Conservation (phyloP, 768 basidiomycete genomes). For the Suillus paluster region DNA sequence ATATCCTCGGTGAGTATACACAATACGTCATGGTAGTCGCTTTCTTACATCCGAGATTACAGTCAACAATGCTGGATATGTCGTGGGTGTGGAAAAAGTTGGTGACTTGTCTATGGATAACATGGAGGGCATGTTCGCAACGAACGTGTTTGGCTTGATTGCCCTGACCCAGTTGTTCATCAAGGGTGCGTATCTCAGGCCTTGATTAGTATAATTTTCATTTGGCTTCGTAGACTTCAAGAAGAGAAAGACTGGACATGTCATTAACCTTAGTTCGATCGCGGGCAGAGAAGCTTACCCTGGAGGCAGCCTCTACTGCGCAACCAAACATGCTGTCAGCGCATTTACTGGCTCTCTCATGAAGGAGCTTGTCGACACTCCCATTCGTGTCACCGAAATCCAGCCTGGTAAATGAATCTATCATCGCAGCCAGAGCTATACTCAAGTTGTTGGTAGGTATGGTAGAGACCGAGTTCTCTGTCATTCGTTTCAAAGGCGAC, state of each 20-base stretch:
- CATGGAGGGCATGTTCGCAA: slow-evolving; percentile 82
- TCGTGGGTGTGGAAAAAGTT: slow-evolving; percentile 84
- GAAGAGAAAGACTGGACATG: slow-evolving; percentile 74
- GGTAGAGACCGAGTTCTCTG: slow-evolving; percentile 93
- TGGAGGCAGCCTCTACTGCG: slow-evolving; percentile 92
- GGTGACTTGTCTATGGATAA: slow-evolving; percentile 80
- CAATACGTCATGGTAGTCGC: neutral
- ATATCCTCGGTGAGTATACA: slow-evolving; percentile 72
- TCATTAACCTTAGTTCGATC: slow-evolving; percentile 95
- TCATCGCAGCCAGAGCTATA: slow-evolving; percentile 7
- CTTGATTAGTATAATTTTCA: neutral
- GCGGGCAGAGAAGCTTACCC: slow-evolving; percentile 88
- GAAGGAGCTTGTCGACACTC: slow-evolving; percentile 89
- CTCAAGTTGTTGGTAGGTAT: slow-evolving; percentile 51
- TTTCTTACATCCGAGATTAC: neutral
- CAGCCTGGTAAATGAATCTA: slow-evolving; percentile 69
- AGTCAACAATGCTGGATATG: slow-evolving; percentile 89
- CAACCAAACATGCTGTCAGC: slow-evolving; percentile 85
- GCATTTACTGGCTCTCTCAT: slow-evolving; percentile 85
- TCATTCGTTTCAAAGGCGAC: slow-evolving; percentile 90
- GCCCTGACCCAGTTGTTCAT: slow-evolving; percentile 77
- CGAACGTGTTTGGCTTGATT: slow-evolving; percentile 86
- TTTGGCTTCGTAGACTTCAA: slow-evolving; percentile 66
- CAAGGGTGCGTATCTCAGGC: slow-evolving; percentile 42
- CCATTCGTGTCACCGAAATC: slow-evolving; percentile 92